phyloP scores from a whole-genome alignment of 495 filamentous ascomycete species.

The Penicillium lividum region DNA sequence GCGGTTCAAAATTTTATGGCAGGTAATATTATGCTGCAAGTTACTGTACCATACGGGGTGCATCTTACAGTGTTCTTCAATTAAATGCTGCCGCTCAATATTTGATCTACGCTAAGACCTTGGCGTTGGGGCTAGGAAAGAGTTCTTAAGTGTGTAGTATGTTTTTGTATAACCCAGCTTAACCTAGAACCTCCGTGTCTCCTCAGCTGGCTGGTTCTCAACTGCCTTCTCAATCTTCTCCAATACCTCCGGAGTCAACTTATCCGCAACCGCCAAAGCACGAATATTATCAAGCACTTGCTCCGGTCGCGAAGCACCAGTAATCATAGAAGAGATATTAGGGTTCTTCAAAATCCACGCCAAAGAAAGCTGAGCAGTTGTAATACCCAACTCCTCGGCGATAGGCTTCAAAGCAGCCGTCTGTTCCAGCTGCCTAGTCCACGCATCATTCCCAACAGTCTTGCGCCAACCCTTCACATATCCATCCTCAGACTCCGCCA shows the following conservation, averaged over 20 bases:
- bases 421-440: slow-evolving; percentile 26
- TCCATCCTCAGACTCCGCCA: slow-evolving; percentile 42
- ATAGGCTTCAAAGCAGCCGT: slow-evolving; percentile 55
- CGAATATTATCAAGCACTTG: slow-evolving; percentile 73
- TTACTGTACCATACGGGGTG: too few relatives aligned
- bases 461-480: slow-evolving; percentile 36
- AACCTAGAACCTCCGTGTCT: slow-evolving; percentile 21
- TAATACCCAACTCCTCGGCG: slow-evolving; percentile 66
- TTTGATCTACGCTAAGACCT: too few relatives aligned
- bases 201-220: slow-evolving; percentile 59
- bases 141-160: too few relatives aligned
- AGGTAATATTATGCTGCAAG: too few relatives aligned
- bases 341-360: slow-evolving; percentile 81
- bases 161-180: too few relatives aligned
- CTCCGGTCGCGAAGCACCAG: slow-evolving; percentile 68
- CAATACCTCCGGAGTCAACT: slow-evolving; percentile 67
- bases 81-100: too few relatives aligned
- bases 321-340: slow-evolving; percentile 73
- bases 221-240: slow-evolving; percentile 68
- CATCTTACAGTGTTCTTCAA: too few relatives aligned
- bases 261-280: slow-evolving; percentile 60
- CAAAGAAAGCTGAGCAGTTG: slow-evolving; percentile 65
- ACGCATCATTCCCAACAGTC: slow-evolving; percentile 23
- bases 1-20: too few relatives aligned
- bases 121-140: too few relatives aligned